Evolutionary conservation across 192 early-diverging fungal genomes (phyloP).

Genomic region (Entophlyctis helioformis): DNA sequence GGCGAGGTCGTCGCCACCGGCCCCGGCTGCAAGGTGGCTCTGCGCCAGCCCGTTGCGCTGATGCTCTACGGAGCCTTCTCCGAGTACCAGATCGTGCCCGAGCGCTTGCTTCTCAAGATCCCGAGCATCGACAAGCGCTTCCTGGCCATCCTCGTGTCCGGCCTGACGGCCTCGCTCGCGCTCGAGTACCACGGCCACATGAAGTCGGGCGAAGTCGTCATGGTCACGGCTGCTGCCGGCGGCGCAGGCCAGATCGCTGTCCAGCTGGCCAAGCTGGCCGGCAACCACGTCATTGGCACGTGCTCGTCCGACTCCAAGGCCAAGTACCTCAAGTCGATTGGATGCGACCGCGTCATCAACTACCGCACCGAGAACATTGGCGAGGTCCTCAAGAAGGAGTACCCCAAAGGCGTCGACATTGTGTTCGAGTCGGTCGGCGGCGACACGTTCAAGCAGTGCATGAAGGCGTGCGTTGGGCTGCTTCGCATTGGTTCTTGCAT

Average conservation of each 20-base stretch:
- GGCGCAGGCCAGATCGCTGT: conserved; percentile 51
- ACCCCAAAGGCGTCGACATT: conserved; percentile 41
- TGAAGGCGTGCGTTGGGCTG: conserved; percentile 11
- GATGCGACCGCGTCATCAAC: conserved; percentile 45
- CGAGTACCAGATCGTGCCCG: conserved; percentile 27
- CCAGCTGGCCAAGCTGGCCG: conserved; percentile 45
- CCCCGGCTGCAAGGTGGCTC: conserved; percentile 8
- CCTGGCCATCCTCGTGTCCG: conserved; percentile 33
- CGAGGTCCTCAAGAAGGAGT: conserved; percentile 37
- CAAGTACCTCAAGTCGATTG: conserved; percentile 33
- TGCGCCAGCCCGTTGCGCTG: conserved; percentile 20
- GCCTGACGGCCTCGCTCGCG: conserved; percentile 42
- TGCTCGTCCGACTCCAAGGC: conserved; percentile 39
- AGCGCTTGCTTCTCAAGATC: conserved; percentile 11
- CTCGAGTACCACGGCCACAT: conserved; percentile 31
- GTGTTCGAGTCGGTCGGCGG: conserved; percentile 49
- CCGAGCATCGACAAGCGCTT: no score
- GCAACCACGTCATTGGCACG: conserved; percentile 49
- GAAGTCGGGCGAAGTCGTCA: conserved; percentile 33
- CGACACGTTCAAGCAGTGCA: conserved; percentile 30
- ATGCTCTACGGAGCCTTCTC: conserved; percentile 38
- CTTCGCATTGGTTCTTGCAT: not conserved
- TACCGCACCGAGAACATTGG: conserved; percentile 42
- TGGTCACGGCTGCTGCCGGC: conserved; percentile 49
- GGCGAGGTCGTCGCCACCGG: conserved; percentile 40